These are phyloP conservation scores for Rasamsonia emersonii DNA, from an alignment of 2,329 filamentous ascomycete genomes.

Conservation along the genomic window DNA sequence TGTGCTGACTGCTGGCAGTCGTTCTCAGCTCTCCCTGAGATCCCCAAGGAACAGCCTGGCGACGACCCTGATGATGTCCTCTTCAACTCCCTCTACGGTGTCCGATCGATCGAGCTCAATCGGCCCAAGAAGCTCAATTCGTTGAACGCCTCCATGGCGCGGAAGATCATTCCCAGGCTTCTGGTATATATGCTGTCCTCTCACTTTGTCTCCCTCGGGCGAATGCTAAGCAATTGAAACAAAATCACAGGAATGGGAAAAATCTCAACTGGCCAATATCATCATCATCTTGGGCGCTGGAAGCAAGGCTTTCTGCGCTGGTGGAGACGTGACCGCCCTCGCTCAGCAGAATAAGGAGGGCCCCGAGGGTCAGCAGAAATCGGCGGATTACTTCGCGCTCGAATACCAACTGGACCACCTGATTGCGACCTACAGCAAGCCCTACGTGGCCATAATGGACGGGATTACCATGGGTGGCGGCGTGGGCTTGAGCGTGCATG, in stretches of 20 bases:
- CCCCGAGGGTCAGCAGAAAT: constrained; percentile 61
- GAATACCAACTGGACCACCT: constrained; percentile 96
- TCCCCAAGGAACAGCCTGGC: constrained; percentile 48
- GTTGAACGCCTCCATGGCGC: constrained; percentile 86
- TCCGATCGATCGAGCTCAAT: constrained; percentile 90
- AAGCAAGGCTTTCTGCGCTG: constrained; percentile 78
- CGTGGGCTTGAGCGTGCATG: constrained; percentile 87
- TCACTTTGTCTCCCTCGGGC: too few relatives aligned
- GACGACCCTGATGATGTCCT: constrained; percentile 86
- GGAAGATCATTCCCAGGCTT: constrained; percentile 83
- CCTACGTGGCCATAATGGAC: constrained; percentile 92
- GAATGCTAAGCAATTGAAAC: not conserved
- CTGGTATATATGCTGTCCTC: constrained; percentile 46
- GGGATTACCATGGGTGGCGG: constrained; percentile 98
- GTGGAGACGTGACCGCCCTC: constrained; percentile 78
- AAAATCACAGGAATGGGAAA: constrained; percentile 65
- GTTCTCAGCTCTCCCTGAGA: constrained; percentile 25
- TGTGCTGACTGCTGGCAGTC: constrained; percentile 28
- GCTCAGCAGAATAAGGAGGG: constrained; percentile 64
- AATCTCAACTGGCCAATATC: constrained; percentile 88
- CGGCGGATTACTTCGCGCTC: constrained; percentile 77
- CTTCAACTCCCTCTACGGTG: constrained; percentile 79
- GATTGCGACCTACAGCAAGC: constrained; percentile 88
- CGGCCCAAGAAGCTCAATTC: constrained; percentile 86
- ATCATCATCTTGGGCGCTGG: constrained; percentile 88